Evolutionary conservation across 1,284 basidiomycete genomes (phyloP).

Genomic region (Boletellus deceptivus): DNA sequence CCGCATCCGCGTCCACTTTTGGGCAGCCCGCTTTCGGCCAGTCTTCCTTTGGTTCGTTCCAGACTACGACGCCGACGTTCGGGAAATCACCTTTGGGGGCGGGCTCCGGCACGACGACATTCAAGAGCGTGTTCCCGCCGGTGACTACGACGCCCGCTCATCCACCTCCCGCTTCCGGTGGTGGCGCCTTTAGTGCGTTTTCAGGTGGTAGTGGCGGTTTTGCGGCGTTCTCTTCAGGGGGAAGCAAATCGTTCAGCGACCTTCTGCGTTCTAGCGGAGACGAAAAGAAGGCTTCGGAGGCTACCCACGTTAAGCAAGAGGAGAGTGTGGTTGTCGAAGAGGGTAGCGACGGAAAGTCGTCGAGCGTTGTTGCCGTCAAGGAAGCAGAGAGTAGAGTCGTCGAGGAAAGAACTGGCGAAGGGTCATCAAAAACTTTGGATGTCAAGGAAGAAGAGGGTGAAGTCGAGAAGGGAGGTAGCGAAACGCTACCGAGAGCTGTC

Average conservation of each 20-base stretch:
- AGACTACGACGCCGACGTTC: slow-evolving; percentile 27
- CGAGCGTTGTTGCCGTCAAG: too few relatives aligned
- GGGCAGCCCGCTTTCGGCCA: slow-evolving; percentile 37
- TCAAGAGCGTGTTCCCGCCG: slow-evolving; percentile 16
- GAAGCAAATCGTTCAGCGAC: slow-evolving; percentile 41
- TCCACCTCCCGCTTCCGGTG: background rate
- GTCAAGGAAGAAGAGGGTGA: slow-evolving; percentile 21
- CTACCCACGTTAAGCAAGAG: slow-evolving; percentile 1
- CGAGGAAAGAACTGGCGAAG: too few relatives aligned
- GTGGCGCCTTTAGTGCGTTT: slow-evolving; percentile 23
- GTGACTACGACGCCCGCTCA: slow-evolving; percentile 3
- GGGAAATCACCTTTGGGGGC: slow-evolving; percentile 27
- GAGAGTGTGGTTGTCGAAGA: too few relatives aligned
- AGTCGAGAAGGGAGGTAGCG: slow-evolving; percentile 15
- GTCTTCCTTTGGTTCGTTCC: slow-evolving; percentile 36
- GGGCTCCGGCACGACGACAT: slow-evolving; percentile 20
- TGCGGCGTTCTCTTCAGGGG: slow-evolving; percentile 29
- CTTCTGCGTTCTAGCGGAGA: slow-evolving; percentile 35
- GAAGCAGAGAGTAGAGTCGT: too few relatives aligned
- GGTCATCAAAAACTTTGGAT: background rate
- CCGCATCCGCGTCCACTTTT: slow-evolving; percentile 26
- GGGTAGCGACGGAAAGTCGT: too few relatives aligned
- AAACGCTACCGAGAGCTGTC: too few relatives aligned
- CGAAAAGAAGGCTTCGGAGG: slow-evolving; percentile 1
- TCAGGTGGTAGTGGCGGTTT: slow-evolving; percentile 28